These are phyloP conservation scores for Microdochium trichocladiopsis DNA, from an alignment of 2,329 filamentous ascomycete genomes.

Conservation along the genomic window DNA sequence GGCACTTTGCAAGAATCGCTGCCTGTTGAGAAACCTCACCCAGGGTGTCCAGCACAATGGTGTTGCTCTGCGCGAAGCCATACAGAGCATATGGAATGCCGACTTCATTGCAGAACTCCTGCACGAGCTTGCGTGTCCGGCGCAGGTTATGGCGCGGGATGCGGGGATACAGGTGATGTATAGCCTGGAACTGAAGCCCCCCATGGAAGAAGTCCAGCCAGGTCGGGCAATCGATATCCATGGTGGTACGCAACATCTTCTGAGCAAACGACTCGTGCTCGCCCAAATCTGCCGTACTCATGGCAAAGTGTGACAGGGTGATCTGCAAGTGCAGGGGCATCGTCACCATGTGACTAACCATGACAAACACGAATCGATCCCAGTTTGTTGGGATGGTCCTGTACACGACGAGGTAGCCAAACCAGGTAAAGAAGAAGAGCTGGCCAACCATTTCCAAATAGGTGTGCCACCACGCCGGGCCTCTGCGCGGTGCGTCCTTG, in stretches of 20 bases:
- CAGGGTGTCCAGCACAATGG: slow-evolving; percentile 68
- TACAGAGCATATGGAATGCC: slow-evolving; percentile 80
- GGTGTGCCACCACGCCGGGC: slow-evolving; percentile 75
- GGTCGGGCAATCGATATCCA: slow-evolving; percentile 82
- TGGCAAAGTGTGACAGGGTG: slow-evolving; percentile 86
- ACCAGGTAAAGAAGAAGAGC: slow-evolving; percentile 80
- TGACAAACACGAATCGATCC: slow-evolving; percentile 65
- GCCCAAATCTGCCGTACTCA: slow-evolving; percentile 84
- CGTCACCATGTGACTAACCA: slow-evolving; percentile 74
- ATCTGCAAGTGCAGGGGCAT: slow-evolving; percentile 85
- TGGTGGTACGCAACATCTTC: slow-evolving; percentile 85
- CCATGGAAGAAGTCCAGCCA: slow-evolving; percentile 91
- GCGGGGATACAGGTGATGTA: slow-evolving; percentile 79
- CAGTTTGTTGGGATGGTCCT: slow-evolving; percentile 60
- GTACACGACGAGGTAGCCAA: slow-evolving; percentile 77
- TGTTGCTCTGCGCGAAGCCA: slow-evolving; percentile 78
- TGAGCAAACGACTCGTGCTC: slow-evolving; percentile 82
- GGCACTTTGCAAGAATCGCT: slow-evolving; percentile 68
- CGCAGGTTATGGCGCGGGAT: slow-evolving; percentile 82
- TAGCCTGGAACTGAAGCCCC: slow-evolving; percentile 81
- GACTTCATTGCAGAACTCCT: slow-evolving; percentile 76
- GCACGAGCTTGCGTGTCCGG: slow-evolving; percentile 64
- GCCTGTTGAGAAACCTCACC: slow-evolving; percentile 77
- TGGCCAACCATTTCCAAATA: slow-evolving; percentile 74
- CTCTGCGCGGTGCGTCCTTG: slow-evolving; percentile 64